Evolutionary conservation across 1,284 basidiomycete genomes (phyloP).

Genomic region (Sporisorium iseilematis-ciliati): DNA sequence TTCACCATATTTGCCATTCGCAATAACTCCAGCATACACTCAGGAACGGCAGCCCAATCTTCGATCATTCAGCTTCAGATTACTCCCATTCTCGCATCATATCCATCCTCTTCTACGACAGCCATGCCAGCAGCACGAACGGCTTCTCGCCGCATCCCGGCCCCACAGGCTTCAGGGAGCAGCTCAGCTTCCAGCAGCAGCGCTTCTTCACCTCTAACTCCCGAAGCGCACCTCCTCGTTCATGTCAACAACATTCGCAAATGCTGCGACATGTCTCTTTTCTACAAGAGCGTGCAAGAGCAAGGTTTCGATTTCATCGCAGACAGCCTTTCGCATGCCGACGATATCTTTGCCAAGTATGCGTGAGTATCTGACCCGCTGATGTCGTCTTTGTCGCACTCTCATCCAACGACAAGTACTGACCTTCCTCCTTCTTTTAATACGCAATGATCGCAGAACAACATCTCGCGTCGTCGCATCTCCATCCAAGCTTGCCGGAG

Average conservation of each 20-base stretch:
- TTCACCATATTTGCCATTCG: neutral
- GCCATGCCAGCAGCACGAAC: slow-evolving; percentile 33
- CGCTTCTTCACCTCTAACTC: slow-evolving; percentile 23
- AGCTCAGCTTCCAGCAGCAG: slow-evolving; percentile 29
- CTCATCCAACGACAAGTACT: neutral
- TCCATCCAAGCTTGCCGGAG: slow-evolving; percentile 53
- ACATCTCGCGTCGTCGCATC: slow-evolving; percentile 35
- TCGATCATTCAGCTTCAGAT: too few relatives aligned
- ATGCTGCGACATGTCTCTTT: slow-evolving; percentile 53
- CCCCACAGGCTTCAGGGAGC: slow-evolving; percentile 16
- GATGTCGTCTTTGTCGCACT: neutral
- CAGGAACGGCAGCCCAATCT: too few relatives aligned
- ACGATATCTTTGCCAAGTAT: slow-evolving; percentile 49
- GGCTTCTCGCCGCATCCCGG: slow-evolving; percentile 41
- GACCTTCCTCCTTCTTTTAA: neutral
- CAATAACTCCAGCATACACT: too few relatives aligned
- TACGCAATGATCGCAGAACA: slow-evolving; percentile 21
- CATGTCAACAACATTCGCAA: slow-evolving; percentile 57
- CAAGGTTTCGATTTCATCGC: slow-evolving; percentile 49
- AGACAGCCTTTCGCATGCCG: slow-evolving; percentile 48
- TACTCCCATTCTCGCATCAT: neutral
- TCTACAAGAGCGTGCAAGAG: slow-evolving; percentile 36
- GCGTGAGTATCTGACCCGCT: slow-evolving; percentile 28
- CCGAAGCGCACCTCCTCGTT: slow-evolving; percentile 37
- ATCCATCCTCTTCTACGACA: slow-evolving; percentile 3